phyloP scores from a whole-genome alignment of 2,329 filamentous ascomycete species.

The Paradendryphiella salina region DNA sequence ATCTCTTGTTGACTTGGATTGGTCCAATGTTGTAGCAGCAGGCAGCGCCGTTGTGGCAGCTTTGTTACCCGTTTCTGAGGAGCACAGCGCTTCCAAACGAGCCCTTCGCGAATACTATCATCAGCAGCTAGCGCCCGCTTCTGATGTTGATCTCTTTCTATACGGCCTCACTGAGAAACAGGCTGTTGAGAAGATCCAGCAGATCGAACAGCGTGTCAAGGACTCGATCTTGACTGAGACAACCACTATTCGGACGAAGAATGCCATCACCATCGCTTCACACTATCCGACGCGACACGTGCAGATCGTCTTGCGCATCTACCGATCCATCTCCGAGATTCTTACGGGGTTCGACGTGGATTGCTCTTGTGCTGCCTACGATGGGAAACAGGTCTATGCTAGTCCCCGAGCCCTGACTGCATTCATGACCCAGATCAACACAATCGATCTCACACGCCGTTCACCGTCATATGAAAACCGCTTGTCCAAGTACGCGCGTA shows the following conservation, averaged over 20 bases:
- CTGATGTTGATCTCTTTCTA: constrained; percentile 84
- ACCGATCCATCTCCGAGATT: constrained; percentile 82
- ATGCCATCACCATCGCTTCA: constrained; percentile 82
- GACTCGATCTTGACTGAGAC: constrained; percentile 81
- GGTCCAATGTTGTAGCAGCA: constrained; percentile 79
- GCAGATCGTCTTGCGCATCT: constrained; percentile 83
- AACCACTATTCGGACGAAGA: constrained; percentile 81
- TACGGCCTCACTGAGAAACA: constrained; percentile 78
- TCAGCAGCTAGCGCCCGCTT: constrained; percentile 76
- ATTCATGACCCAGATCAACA: constrained; percentile 81
- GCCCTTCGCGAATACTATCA: constrained; percentile 68
- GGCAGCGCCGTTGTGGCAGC: constrained; percentile 81
- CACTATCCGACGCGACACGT: constrained; percentile 83
- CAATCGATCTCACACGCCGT: constrained; percentile 75
- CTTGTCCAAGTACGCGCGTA: constrained; percentile 77
- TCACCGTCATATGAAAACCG: constrained; percentile 88
- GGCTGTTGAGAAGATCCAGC: constrained; percentile 79
- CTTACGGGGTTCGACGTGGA: constrained; percentile 88
- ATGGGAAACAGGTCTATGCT: constrained; percentile 78
- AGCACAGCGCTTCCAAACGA: constrained; percentile 47
- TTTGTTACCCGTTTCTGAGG: constrained; percentile 66
- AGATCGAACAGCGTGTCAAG: constrained; percentile 74
- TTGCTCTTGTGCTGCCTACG: constrained; percentile 77
- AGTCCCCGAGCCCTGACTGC: constrained; percentile 76
- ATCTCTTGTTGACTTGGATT: constrained; percentile 73